Percentiles rank a stretch among this genome's conserved stretches.
Evolutionary conservation across 768 basidiomycete genomes (phyloP).

Genomic region (Rickenella mellea): DNA sequence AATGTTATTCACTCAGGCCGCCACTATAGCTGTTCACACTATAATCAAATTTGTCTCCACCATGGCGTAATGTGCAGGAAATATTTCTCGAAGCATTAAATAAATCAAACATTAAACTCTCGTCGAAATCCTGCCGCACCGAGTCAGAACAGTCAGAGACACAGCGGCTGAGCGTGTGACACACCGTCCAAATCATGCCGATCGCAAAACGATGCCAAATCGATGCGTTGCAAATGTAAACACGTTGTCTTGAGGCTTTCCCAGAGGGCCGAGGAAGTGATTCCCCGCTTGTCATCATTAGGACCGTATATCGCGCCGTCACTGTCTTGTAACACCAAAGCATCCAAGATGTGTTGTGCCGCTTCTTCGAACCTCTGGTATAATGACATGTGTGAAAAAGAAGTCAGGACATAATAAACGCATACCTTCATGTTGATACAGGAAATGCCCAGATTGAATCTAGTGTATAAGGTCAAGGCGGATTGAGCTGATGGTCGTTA

Average conservation of each 20-base stretch:
- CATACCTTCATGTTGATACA: conserved; percentile 77
- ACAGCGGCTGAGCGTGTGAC: no score
- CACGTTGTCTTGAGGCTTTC: conserved; percentile 79
- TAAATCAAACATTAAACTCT: no score
- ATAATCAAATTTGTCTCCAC: no score
- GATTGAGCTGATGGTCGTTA: background rate
- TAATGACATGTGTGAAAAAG: background rate
- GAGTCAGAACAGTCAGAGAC: no score
- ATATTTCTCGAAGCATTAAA: no score
- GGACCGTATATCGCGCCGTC: conserved; percentile 53
- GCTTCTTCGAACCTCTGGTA: conserved; percentile 77
- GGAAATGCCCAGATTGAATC: conserved; percentile 91
- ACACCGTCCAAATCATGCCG: conserved; percentile 62
- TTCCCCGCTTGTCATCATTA: conserved; percentile 48
- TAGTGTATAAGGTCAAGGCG: conserved; percentile 25
- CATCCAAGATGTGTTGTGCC: conserved; percentile 79
- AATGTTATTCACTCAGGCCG: no score
- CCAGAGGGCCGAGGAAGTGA: conserved; percentile 77
- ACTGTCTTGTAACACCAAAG: conserved; percentile 79
- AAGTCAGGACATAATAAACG: conserved; percentile 10
- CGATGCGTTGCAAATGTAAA: conserved; percentile 68
- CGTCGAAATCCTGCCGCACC: no score
- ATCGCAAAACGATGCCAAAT: conserved; percentile 70
- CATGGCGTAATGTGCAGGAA: no score
- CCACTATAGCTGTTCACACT: no score